Percentiles rank a stretch among this genome's conserved stretches.
Evolutionary conservation across 1,284 basidiomycete species (phyloP).

Genomic region (Ceratobasidium sp.): DNA sequence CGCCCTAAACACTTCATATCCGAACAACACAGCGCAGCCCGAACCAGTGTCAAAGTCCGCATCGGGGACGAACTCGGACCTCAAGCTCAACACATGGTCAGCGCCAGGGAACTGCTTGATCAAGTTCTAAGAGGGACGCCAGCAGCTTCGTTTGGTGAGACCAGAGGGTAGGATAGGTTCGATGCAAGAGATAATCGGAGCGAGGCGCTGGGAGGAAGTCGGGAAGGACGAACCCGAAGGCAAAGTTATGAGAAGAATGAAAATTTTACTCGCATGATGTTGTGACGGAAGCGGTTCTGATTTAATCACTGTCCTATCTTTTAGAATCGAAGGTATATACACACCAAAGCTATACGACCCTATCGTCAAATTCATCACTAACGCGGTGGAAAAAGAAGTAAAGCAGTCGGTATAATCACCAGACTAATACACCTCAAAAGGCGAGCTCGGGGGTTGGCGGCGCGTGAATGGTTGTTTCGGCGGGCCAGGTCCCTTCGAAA

Average conservation of each 20-base stretch:
- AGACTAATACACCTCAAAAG: too few relatives aligned
- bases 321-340: too few relatives aligned
- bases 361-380: too few relatives aligned
- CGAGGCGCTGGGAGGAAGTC: constrained; percentile 8
- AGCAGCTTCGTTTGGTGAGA: constrained; percentile 26
- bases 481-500: too few relatives aligned
- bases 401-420: too few relatives aligned
- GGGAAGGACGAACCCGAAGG: constrained; percentile 28
- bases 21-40: constrained; percentile 25
- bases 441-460: too few relatives aligned
- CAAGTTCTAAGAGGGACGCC: constrained; percentile 47
- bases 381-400: too few relatives aligned
- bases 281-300: too few relatives aligned
- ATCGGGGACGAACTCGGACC: constrained; percentile 42
- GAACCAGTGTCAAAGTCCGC: constrained; percentile 8
- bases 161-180: constrained; percentile 39
- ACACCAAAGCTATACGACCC: too few relatives aligned
- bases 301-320: too few relatives aligned
- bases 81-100: constrained; percentile 36
- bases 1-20: constrained; percentile 31
- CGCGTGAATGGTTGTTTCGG: too few relatives aligned
- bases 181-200: constrained; percentile 38
- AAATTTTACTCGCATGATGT: too few relatives aligned
- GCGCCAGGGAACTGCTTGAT: constrained; percentile 42
- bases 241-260: constrained; percentile 45